Evolutionary conservation across 768 basidiomycete species (phyloP).

Genomic region (Clavulina sp.): DNA sequence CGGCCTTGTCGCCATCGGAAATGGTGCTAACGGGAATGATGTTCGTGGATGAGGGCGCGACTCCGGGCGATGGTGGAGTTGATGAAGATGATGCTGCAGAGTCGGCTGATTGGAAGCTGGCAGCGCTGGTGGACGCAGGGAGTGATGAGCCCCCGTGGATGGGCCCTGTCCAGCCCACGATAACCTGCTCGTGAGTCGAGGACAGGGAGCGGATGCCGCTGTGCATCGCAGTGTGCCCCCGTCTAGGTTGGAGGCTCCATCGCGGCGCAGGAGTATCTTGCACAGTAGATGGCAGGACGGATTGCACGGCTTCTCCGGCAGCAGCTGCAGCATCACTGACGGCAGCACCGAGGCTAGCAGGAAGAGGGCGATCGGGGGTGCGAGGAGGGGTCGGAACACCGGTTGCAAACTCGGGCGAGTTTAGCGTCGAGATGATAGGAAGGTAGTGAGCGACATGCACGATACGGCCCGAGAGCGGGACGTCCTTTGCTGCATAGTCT

Average conservation of each 20-base stretch:
- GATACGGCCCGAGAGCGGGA: constrained; percentile 69
- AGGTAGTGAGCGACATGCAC: constrained; percentile 87
- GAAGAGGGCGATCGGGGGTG: constrained; percentile 47
- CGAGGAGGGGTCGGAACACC: constrained; percentile 46
- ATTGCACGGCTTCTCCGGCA: constrained; percentile 7
- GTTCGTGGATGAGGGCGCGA: constrained; percentile 16
- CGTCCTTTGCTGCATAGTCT: constrained; percentile 48
- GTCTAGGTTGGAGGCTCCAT: constrained; percentile 65
- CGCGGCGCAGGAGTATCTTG: neutral
- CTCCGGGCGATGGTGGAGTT: constrained; percentile 5
- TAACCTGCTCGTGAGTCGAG: constrained; percentile 71
- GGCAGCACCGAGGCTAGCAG: constrained; percentile 17
- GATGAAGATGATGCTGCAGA: constrained; percentile 7
- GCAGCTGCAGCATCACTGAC: constrained; percentile 11
- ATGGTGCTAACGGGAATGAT: constrained; percentile 36
- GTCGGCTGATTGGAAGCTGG: constrained; percentile 2
- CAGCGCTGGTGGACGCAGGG: constrained; percentile 19
- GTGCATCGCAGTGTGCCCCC: constrained; percentile 91
- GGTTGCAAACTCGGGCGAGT: constrained; percentile 18
- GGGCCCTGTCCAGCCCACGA: constrained; percentile 92
- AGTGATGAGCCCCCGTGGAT: constrained; percentile 35
- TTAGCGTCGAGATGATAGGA: constrained; percentile 53
- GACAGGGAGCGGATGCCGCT: constrained; percentile 77
- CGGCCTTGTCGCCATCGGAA: constrained; percentile 40
- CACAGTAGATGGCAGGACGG: constrained; percentile 4